Base-by-base conservation (phyloP, 306 rosid genomes). In the Aeschynomene evenia region DNA sequence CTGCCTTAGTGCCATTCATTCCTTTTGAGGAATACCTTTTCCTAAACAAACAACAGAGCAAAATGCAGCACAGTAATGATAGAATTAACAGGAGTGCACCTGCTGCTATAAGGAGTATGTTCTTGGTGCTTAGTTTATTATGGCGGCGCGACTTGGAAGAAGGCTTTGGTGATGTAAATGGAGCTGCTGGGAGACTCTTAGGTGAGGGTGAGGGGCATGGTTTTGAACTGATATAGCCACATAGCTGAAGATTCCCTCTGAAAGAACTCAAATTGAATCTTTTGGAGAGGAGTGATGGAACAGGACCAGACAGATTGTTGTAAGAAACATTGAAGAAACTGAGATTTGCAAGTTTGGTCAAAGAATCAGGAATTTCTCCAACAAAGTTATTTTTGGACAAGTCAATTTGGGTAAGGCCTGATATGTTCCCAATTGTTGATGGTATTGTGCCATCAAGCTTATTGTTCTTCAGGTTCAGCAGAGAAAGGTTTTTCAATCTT, bases 191-290 rank as follows among this genome's bases (percentile, higher is more conserved):
- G 63, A 63, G 67, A 45, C 21, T 85, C 4, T 79, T 75, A 15
- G 86, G 84, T 15, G 86, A 71, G 6, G 87, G 67, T 45, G 93
- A 75, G 48, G 94, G 80, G 51, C 98, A 94, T 45, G 80, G 81
- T 55, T 82, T 73, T 65, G 97, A 81, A 61, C 9, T 7, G 37
- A 80, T 80, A 48, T 52, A 90, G 6, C 97, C 98, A 75, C 97
- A 94, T 0, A 94, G 85, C 66, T 84, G 83, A 66, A 94, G 78
- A 48, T 94, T 94, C 28, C 98, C 98, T 1, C 16, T 73, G 20
- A 94, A 94, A 37, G 98, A 90, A 77, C 85, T 94, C 42, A 92
- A 78, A 70, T 87, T 88, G 98, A 94, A 94, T 80, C 66, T 90
- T 64, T 76, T 85, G 24, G 87, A 77, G 18, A 94, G 86, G 19